Base-by-base conservation (phyloP, 1,284 basidiomycete species). In the Fomitopsis pinicola region DNA sequence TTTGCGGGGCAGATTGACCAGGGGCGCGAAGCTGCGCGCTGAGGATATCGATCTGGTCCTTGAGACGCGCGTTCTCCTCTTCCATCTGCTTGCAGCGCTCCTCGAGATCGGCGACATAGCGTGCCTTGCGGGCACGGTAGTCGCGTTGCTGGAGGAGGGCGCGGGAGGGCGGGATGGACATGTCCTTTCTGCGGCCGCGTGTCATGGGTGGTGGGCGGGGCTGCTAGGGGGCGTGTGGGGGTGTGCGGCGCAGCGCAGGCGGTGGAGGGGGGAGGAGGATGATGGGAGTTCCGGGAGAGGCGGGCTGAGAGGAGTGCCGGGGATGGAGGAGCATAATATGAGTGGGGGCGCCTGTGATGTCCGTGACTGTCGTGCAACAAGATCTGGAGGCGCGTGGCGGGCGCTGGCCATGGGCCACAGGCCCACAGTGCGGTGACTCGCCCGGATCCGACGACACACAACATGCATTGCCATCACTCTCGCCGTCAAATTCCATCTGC, bases 151-250 rank as follows among this genome's bases (percentile, higher is more conserved):
- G 80, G 58, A 84, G 77, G 56, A 77, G 70, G 22, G 75, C 67
- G 55, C 75, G 71, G 28, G 75, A 75, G 57, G 46, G 83, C 70
- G 65, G 84, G 75, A 71, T 82, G 78, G 63, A 82, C 53, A 80
- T 73, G 72, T 88, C 85, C 73, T 85, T 87, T 73, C 85, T 82
- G 66, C 86, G 80, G 52, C 85, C 85, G 72, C 85, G 77, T 59
- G 84, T 82, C 86, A 88, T 87, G 52, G 58, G 57, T 50, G 50
- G 57, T 26, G 42, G 54, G 14, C 9, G 54, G 55, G 56, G 57
- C 33, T 50, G 33, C 22, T 22, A 22, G 22, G 22, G 22, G 2
- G 22, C 22, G 22, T 22, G 22, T 22, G 22, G 22, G 26, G n/a
- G 26, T 22, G 44, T 15, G 35, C 10, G 52, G 35, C 30, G 36